phyloP scores from a whole-genome alignment of 2,329 filamentous ascomycete genomes.

The Beauveria australis region DNA sequence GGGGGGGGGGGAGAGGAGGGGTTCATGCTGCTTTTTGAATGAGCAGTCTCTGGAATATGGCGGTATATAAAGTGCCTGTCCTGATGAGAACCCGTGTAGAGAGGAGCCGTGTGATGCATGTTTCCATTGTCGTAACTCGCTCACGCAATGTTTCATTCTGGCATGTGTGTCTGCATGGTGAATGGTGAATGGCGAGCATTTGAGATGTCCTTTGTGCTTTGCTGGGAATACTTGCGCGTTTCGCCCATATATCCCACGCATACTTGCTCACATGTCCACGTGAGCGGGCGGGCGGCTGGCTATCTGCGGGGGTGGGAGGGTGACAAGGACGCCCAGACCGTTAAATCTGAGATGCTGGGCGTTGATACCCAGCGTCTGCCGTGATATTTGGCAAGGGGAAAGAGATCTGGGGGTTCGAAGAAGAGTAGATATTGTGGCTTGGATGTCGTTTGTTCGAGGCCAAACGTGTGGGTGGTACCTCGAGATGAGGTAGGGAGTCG shows the following conservation, averaged over 20 bases:
- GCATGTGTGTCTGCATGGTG: background rate
- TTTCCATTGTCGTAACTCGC: background rate
- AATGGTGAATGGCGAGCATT: too few relatives aligned
- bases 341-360: background rate
- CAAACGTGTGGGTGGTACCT: too few relatives aligned
- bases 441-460: background rate
- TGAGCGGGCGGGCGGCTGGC: background rate
- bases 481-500: too few relatives aligned
- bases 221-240: slow-evolving; percentile 3
- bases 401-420: background rate
- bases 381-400: background rate
- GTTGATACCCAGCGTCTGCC: background rate
- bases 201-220: background rate
- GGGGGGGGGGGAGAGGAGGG: too few relatives aligned
- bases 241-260: slow-evolving; percentile 2
- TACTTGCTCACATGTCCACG: slow-evolving; percentile 4
- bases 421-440: background rate
- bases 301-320: background rate
- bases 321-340: background rate
- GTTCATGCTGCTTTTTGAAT: background rate
- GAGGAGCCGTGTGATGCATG: background rate
- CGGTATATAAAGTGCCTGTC: background rate
- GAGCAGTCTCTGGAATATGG: background rate
- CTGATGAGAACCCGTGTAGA: slow-evolving; percentile 1
- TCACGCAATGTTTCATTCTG: background rate